Conservation (phyloP, 768 basidiomycete species). For the Suillus subalutaceus region DNA sequence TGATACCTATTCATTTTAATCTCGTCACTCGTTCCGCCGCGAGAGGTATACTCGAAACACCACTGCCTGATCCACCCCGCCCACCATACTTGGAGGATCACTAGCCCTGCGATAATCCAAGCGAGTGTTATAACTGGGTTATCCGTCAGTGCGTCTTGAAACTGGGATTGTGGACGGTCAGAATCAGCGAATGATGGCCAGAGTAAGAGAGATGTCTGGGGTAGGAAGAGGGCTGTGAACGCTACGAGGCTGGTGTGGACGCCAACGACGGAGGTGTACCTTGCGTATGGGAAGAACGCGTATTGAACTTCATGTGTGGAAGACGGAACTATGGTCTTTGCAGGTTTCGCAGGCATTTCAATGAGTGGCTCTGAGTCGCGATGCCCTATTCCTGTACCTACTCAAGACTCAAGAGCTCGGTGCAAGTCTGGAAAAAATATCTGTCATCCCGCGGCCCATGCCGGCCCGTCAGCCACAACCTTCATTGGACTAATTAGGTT, state of each 20-base stretch:
- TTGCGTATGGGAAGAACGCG: slow-evolving; percentile 49
- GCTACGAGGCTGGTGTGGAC: slow-evolving; percentile 67
- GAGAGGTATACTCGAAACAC: slow-evolving; percentile 47
- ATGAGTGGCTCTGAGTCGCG: not conserved
- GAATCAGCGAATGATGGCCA: slow-evolving; percentile 36
- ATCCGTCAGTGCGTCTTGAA: slow-evolving; percentile 66
- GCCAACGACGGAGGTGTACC: slow-evolving; percentile 67
- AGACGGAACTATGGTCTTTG: not conserved
- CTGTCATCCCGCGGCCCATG: no score
- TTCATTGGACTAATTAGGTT: no score
- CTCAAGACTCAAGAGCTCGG: no score
- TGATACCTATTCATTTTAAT: slow-evolving; percentile 44
- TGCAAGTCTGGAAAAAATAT: no score
- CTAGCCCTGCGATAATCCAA: slow-evolving; percentile 58
- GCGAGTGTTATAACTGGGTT: slow-evolving; percentile 59
- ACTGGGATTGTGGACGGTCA: slow-evolving; percentile 69
- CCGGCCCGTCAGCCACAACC: no score
- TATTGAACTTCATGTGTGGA: not conserved
- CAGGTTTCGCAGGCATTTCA: slow-evolving; percentile 11
- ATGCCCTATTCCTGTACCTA: no score
- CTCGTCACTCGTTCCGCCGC: slow-evolving; percentile 47
- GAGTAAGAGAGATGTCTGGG: slow-evolving; percentile 55
- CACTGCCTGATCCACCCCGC: slow-evolving; percentile 64
- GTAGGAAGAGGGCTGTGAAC: slow-evolving; percentile 72
- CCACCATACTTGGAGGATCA: slow-evolving; percentile 71